These are phyloP conservation scores for Fraxinus excelsior DNA, from an alignment of 257 asterid species.

Conservation along the genomic window DNA sequence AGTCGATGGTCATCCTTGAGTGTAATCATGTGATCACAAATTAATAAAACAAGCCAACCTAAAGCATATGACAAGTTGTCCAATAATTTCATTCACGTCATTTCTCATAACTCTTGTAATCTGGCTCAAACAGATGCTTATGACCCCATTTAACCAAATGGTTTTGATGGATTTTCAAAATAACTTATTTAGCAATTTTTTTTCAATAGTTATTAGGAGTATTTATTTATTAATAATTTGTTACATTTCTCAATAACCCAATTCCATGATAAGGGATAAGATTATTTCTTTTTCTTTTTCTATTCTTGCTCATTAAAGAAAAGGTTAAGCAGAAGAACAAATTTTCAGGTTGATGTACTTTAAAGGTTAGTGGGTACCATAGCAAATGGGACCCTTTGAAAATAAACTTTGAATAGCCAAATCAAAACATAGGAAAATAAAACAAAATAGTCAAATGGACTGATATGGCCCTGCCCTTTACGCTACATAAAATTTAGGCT, in stretches of 20 bases:
- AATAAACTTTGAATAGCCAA: not conserved
- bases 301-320: not conserved
- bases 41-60: not conserved
- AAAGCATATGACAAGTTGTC: not conserved
- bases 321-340: not conserved
- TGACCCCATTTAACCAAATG: not conserved
- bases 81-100: not conserved
- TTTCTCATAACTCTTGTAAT: not conserved
- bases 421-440: not conserved
- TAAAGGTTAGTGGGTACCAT: constrained; percentile 18
- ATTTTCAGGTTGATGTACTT: not conserved
- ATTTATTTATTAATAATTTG: too few relatives aligned
- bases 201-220: too few relatives aligned
- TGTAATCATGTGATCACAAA: not conserved
- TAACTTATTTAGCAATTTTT: too few relatives aligned
- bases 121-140: not conserved
- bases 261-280: not conserved
- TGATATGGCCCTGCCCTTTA: not conserved
- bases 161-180: not conserved
- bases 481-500: not conserved
- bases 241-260: not conserved
- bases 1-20: not conserved
- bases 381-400: constrained; percentile 27
- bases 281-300: not conserved
- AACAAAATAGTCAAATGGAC: not conserved